Base-by-base conservation (phyloP, 2,329 filamentous ascomycete species). In the Stachybotrys elegans region DNA sequence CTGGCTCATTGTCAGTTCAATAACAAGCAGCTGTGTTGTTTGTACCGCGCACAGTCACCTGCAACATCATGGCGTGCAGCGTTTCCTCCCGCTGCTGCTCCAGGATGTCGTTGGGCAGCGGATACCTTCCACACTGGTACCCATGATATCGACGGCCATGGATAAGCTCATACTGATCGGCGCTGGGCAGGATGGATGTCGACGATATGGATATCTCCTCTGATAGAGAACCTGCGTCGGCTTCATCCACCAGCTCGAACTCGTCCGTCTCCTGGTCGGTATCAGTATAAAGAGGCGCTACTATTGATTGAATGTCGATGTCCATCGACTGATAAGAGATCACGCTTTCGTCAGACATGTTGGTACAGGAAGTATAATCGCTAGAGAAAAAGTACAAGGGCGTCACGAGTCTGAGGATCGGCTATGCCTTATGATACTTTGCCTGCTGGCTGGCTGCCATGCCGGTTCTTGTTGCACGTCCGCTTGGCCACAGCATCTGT, bases 81-180 rank as follows among this genome's bases (percentile, higher is more conserved):
- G 68, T 60, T 32, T 74, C 67, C 46, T 75, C 69, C 9, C 71
- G 63, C 19, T 63, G 60, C 49, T 73, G 70, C 54, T 76, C 73
- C 8, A 54, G 50, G 23, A 66, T 61, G 48, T 75, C 70, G 44
- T 75, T 74, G 4, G 71, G 70, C 16, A 74, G 55, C 3, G 70
- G 69, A 45, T 73, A 75, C n/a, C 64, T 58, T 27, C 67, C 67
- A 29, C 66, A 57, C 38, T 63, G 61, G 50, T 66, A 74, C 23
- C 62, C 60, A 51, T 74, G 71, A 45, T 73, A 75, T n/a, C 57
- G 56, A 40, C 63, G 59, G 4, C 62, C 62, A 43, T 61, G 52
- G 22, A 56, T 55, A 34, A 59, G 53, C 44, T 67, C 64, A 45
- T 63, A 55, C 27, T 57, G 57, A 48, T 60, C 58, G 21, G 64